phyloP scores from a whole-genome alignment of 495 filamentous ascomycete genomes.

The Letharia columbiana region DNA sequence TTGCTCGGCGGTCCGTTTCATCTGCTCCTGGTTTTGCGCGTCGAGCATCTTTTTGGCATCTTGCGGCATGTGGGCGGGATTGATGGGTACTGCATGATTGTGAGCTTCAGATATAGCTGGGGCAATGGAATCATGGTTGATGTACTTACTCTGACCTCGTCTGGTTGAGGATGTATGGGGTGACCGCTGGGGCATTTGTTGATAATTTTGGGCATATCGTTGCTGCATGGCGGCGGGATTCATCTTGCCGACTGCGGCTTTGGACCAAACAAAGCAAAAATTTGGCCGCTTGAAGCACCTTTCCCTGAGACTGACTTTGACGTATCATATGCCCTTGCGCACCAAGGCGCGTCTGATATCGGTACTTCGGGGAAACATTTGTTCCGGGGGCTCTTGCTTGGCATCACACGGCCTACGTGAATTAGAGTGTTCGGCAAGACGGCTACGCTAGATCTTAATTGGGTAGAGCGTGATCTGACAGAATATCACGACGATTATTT shows the following conservation, averaged over 20 bases:
- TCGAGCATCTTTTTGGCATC: constrained; percentile 7
- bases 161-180: constrained; percentile 17
- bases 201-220: constrained; percentile 20
- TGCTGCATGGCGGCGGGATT: constrained; percentile 20
- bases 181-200: constrained; percentile 19
- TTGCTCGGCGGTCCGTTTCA: constrained; percentile 11
- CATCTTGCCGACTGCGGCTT: constrained; percentile 16
- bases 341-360: not conserved
- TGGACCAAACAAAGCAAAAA: constrained; percentile 6
- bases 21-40: constrained; percentile 31
- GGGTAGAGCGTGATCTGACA: not conserved
- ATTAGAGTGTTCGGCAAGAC: not conserved
- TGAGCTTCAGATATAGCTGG: not conserved
- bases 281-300: constrained; percentile 9
- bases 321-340: constrained; percentile 12
- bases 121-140: not conserved
- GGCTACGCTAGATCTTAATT: not conserved
- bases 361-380: not conserved
- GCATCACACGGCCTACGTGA: no score
- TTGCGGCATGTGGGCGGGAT: constrained; percentile 5
- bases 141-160: constrained; percentile 18
- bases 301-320: constrained; percentile 5
- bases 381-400: not conserved
- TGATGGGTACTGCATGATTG: constrained; percentile 6
- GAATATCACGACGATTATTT: not conserved